These are phyloP conservation scores for Leccinum longicurvipes DNA, from an alignment of 768 basidiomycete species.

Conservation along the genomic window DNA sequence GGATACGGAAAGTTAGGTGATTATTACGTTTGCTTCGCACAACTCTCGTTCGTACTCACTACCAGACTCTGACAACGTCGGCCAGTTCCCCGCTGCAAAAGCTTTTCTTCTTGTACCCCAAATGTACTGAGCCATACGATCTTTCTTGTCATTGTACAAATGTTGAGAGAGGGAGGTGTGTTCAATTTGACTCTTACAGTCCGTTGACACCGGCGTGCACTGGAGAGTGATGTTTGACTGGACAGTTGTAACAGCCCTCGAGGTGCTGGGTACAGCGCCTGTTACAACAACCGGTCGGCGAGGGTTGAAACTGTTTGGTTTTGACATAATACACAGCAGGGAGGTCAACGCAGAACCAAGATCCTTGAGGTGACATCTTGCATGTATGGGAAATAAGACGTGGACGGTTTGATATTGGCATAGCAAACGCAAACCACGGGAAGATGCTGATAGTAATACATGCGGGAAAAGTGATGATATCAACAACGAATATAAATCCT, in stretches of 20 bases:
- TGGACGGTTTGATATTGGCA: neutral
- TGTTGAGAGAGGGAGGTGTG: neutral
- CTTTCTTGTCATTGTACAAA: neutral
- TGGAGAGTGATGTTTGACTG: neutral
- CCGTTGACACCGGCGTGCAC: neutral
- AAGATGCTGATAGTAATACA: neutral
- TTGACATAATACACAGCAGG: no score
- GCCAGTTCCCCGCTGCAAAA: no score
- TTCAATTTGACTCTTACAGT: neutral
- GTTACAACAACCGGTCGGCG: neutral
- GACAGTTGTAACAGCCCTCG: neutral
- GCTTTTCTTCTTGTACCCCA: neutral
- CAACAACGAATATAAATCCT: neutral
- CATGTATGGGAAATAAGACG: neutral
- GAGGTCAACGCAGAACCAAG: neutral
- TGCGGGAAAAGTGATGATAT: neutral
- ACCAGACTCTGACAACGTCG: neutral
- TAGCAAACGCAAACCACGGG: neutral
- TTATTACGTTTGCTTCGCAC: neutral
- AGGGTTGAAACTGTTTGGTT: no score
- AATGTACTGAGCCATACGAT: neutral
- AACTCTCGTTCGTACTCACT: neutral
- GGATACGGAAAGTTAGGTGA: neutral
- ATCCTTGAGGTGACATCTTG: neutral
- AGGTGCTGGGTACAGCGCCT: neutral